phyloP scores from a whole-genome alignment of 805 yeast genomes.

The Pichia cabralensis region DNA sequence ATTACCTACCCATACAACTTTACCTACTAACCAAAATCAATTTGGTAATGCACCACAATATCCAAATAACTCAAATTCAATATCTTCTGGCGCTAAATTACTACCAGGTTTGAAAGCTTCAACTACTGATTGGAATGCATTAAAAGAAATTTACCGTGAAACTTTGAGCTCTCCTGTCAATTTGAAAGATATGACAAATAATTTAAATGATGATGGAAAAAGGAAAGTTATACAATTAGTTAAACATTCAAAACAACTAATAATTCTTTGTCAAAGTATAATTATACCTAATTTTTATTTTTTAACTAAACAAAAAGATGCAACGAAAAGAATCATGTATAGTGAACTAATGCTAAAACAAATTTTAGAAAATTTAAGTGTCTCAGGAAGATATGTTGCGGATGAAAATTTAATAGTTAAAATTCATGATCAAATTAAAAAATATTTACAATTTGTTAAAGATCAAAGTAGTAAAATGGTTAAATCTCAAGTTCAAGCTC shows the following conservation, averaged over 20 bases:
- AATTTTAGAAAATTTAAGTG: constrained; percentile 57
- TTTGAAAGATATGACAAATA: constrained; percentile 53
- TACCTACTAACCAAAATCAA: constrained; percentile 27
- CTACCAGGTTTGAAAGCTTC: constrained; percentile 31
- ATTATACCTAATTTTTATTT: constrained; percentile 70
- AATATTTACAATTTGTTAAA: constrained; percentile 65
- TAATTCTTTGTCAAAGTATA: constrained; percentile 55
- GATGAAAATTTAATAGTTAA: constrained; percentile 64
- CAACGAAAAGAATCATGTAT: constrained; percentile 67
- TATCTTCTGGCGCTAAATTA: constrained; percentile 17
- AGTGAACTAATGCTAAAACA: constrained; percentile 71
- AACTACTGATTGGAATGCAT: constrained; percentile 52
- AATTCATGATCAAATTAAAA: constrained; percentile 60
- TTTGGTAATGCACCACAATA: constrained; percentile 5
- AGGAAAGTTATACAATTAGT: constrained; percentile 45
- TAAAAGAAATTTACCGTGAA: constrained; percentile 58
- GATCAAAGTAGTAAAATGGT: constrained; percentile 33
- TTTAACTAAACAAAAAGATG: constrained; percentile 64
- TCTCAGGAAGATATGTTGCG: constrained; percentile 45
- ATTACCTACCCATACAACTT: constrained; percentile 10
- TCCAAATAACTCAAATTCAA: constrained; percentile 4
- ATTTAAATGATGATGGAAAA: constrained; percentile 56
- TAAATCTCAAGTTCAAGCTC: constrained; percentile 24
- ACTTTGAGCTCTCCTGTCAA: constrained; percentile 58
- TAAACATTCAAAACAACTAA: constrained; percentile 46